Evolutionary conservation across 1,284 basidiomycete species (phyloP).

Genomic region (Rhodotorula sp.): DNA sequence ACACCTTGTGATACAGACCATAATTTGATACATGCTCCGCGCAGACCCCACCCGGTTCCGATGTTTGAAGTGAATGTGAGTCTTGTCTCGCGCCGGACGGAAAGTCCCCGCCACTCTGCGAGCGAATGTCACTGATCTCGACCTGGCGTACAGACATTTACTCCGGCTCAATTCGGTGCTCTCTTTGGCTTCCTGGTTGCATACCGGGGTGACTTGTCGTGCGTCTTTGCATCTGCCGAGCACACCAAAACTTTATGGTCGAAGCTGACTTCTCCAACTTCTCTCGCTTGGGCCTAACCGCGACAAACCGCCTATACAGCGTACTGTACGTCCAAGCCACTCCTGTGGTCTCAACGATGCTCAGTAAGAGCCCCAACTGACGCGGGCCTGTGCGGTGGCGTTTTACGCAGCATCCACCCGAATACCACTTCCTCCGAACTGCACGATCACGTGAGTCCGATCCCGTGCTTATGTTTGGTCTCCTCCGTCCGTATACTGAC

Average conservation of each 20-base stretch:
- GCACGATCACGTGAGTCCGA: slow-evolving; percentile 56
- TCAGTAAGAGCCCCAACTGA: background rate
- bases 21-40: no score
- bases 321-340: background rate
- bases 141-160: slow-evolving; percentile 52
- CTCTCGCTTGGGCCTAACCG: background rate
- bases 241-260: background rate
- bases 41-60: no score
- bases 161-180: slow-evolving; percentile 63
- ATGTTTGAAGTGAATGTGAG: slow-evolving; percentile 54
- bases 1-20: no score
- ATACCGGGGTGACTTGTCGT: slow-evolving; percentile 62
- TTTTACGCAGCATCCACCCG: slow-evolving; percentile 62
- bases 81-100: no score
- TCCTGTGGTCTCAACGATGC: no score
- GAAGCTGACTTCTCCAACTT: background rate
- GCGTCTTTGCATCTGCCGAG: background rate
- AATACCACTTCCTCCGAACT: slow-evolving; percentile 61
- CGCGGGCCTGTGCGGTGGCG: background rate
- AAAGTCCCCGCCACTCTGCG: no score
- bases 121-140: no score
- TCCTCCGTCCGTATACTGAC: background rate
- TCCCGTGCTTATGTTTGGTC: no score
- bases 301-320: no score
- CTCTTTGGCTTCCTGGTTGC: slow-evolving; percentile 65